A percentile compares a stretch with the other conserved stretches of the same genome.
These are phyloP conservation scores for Cladosporium oxysporum DNA, from an alignment of 2,329 filamentous ascomycete species.

Conservation along the genomic window DNA sequence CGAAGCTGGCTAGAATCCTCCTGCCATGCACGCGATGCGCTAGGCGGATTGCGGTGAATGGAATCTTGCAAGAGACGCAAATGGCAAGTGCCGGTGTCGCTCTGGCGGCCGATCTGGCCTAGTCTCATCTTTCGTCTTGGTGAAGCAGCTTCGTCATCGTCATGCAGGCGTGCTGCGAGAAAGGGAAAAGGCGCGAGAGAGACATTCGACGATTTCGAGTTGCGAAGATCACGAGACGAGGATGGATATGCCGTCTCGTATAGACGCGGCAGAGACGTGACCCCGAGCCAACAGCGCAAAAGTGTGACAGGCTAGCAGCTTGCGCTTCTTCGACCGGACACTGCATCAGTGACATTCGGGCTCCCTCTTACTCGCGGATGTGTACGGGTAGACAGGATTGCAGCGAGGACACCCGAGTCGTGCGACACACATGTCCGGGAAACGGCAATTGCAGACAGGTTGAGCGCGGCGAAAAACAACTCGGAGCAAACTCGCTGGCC, in stretches of 20 bases:
- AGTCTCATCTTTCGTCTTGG: conserved; percentile 3
- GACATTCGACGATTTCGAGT: neutral
- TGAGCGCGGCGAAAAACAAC: conserved; percentile 1
- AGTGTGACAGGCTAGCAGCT: neutral
- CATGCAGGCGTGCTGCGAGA: neutral
- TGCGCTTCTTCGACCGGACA: neutral
- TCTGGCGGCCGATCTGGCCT: conserved; percentile 16
- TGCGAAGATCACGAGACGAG: neutral
- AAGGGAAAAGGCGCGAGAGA: neutral
- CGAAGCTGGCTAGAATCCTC: conserved; percentile 7
- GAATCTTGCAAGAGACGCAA: conserved; percentile 3
- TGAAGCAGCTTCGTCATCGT: conserved; percentile 4
- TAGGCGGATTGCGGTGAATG: conserved; percentile 14
- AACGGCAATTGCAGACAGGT: neutral
- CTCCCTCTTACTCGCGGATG: neutral
- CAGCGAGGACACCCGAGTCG: neutral
- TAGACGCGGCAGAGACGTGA: neutral
- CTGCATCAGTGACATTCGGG: neutral
- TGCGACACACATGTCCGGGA: neutral
- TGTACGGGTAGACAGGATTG: neutral
- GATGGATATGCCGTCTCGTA: neutral
- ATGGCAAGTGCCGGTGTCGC: conserved; percentile 7
- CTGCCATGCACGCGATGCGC: conserved; percentile 11
- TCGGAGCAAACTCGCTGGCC: conserved; percentile 11
- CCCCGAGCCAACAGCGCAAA: neutral